Evolutionary conservation across 2,329 filamentous ascomycete species (phyloP), one percentile per base, ranked within the genome.

Genomic region (Magnaporthiopsis rhizophila): DNA sequence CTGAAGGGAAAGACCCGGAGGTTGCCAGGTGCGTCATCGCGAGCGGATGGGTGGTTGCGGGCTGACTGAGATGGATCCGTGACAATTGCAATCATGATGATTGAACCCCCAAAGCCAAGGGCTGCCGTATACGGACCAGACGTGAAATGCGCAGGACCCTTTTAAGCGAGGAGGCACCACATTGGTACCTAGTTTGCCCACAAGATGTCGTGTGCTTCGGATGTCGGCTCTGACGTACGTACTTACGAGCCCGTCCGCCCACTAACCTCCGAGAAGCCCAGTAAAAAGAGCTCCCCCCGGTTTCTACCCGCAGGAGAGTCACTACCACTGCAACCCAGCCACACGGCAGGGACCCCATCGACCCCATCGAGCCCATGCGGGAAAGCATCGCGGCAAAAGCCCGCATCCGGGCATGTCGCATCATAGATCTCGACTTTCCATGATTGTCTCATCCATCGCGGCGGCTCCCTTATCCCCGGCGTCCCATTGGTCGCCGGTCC

Each of bases 391-490:
- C 45, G 45, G 45, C 45, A 50, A 50, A 50, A 38, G 12, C 34
- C 9, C 11, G 24, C 24, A 32, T 58, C 32, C 32, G 26, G 56
- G 3, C 6, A 28, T 21, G 24, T 28, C 7, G 13, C 24, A 58
- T 58, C 6, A 13, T 24, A 26, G 26, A 26, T 26, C 26, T 26
- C 26, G 26, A 26, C 26, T 26, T 26, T 26, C 26, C 26, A 26
- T 26, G 26, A 26, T 26, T 26, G 26, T 26, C 26, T 26, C 26
- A 26, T 26, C 26, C 26, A 26, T 26, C 3, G 56, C 56, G 56
- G 56, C 56, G n/a, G 56, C 24, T 59, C 21, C 58, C 58, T 60
- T 60, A 60, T 60, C 58, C 28, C 21, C 21, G 32, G 28, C 28
- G 32, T 28, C 13, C 58, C 13, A 60, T 60, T 60, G 58, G 58